These are phyloP conservation scores for Zanthoxylum bungeanum DNA, from an alignment of 345 rosid species.

Conservation along the genomic window DNA sequence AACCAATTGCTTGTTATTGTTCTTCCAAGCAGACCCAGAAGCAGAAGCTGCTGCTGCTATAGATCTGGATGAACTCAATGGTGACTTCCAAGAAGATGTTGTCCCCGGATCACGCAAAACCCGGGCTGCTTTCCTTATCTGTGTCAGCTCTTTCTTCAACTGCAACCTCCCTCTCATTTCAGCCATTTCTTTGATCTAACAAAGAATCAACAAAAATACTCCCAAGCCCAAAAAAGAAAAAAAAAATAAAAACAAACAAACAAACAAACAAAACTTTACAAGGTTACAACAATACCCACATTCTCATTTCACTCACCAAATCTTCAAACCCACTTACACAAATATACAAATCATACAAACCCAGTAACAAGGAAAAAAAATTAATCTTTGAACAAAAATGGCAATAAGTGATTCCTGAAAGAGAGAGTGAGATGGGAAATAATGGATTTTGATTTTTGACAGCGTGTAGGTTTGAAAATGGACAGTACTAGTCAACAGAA, in stretches of 20 bases:
- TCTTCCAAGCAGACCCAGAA: conserved; percentile 14
- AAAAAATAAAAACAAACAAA: no score
- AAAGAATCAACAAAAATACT: conserved; percentile 9
- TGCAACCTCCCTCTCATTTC: conserved; percentile 62
- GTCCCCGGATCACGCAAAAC: conserved; percentile 93
- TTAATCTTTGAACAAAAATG: conserved; percentile 16
- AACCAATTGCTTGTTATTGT: not conserved
- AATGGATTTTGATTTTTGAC: not conserved
- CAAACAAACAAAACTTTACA: conserved; percentile 1
- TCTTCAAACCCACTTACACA: not conserved
- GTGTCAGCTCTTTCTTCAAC: conserved; percentile 83
- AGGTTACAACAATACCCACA: conserved; percentile 8
- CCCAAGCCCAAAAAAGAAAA: not conserved
- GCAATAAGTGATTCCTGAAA: not conserved
- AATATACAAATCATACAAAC: not conserved
- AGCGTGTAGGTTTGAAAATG: not conserved
- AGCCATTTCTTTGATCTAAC: conserved; percentile 36
- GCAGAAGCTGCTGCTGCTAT: conserved; percentile 26
- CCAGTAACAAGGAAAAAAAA: not conserved
- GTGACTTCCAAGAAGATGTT: conserved; percentile 76
- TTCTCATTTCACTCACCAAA: conserved; percentile 11
- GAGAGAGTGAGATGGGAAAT: not conserved
- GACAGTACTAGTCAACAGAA: not conserved
- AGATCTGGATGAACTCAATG: conserved; percentile 72
- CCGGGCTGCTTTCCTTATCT: conserved; percentile 86